phyloP scores from a whole-genome alignment of 1,139 yeast species.

The Candida labiduridarum region DNA sequence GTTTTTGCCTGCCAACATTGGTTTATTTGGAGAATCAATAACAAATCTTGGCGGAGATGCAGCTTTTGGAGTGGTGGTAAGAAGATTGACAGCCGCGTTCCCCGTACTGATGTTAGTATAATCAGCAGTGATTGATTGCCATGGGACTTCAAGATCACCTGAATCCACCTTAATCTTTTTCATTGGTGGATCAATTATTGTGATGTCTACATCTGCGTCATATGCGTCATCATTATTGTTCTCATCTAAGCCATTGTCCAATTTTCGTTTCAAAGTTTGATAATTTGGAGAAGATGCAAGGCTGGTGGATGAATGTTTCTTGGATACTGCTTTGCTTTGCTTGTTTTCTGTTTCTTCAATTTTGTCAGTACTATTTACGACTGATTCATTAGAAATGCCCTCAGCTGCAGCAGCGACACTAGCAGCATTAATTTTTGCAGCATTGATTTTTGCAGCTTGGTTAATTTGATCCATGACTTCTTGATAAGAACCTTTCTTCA shows the following conservation, averaged over 20 bases:
- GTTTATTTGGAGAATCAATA: conserved; percentile 43
- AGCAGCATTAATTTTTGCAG: conserved; percentile 5
- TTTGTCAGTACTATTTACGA: background rate
- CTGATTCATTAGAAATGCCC: no score
- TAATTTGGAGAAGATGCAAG: conserved; percentile 40
- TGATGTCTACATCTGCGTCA: conserved; percentile 13
- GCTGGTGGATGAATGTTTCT: conserved; percentile 19
- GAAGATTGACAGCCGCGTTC: background rate
- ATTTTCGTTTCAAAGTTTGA: conserved; percentile 10
- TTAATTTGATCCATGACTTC: conserved; percentile 49
- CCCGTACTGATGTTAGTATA: conserved; percentile 2
- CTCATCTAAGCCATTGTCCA: conserved; percentile 14
- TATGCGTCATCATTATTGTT: conserved; percentile 20
- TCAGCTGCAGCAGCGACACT: background rate
- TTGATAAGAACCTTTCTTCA: conserved; percentile 47
- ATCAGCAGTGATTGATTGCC: conserved; percentile 7
- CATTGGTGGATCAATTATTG: conserved; percentile 17
- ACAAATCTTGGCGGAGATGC: conserved; percentile 28
- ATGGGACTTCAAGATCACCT: conserved; percentile 7
- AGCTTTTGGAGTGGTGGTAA: conserved; percentile 15
- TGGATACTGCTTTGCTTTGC: conserved; percentile 7
- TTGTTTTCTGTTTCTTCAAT: background rate
- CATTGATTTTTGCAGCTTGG: conserved; percentile 18
- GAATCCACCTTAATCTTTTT: conserved; percentile 16
- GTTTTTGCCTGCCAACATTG: conserved; percentile 46